A percentile compares a stretch with the other conserved stretches of the same genome.
Conservation (phyloP, 306 rosid species). For the Morella rubra region DNA sequence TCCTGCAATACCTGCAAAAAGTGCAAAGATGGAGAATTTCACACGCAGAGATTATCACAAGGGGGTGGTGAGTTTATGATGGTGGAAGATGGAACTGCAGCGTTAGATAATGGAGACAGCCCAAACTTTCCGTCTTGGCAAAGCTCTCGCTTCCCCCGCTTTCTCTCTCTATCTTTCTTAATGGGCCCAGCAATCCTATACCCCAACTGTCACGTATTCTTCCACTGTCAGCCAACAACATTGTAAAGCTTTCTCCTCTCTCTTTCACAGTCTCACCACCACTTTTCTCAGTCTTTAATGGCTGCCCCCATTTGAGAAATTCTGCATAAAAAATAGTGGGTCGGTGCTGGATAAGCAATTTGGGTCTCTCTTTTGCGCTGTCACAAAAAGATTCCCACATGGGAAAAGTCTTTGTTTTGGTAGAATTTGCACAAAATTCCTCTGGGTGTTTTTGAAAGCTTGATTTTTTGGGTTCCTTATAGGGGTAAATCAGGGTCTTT, state of each 20-base stretch:
- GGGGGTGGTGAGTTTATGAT: constrained; percentile 37
- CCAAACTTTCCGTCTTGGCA: constrained; percentile 27
- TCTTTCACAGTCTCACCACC: constrained; percentile 32
- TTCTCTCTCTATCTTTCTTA: neutral
- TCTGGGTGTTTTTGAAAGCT: neutral
- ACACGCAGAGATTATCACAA: neutral
- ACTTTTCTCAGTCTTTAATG: constrained; percentile 69
- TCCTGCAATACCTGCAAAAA: neutral
- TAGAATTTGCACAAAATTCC: constrained; percentile 27
- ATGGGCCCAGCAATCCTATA: constrained; percentile 50
- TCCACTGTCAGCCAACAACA: constrained; percentile 56
- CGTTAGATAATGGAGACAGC: constrained; percentile 28
- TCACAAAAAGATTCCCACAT: constrained; percentile 46
- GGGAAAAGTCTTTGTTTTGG: constrained; percentile 33
- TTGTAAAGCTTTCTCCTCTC: constrained; percentile 43
- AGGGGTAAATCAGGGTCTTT: constrained; percentile 1
- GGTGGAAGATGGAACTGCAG: constrained; percentile 20
- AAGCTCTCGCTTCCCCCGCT: constrained; percentile 24
- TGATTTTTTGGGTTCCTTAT: constrained; percentile 9
- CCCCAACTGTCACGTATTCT: constrained; percentile 72
- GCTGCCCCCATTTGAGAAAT: constrained; percentile 43
- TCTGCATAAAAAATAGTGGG: constrained; percentile 49
- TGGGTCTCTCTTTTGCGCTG: constrained; percentile 45
- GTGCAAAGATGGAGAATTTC: neutral
- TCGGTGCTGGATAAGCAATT: constrained; percentile 58